A percentile compares a stretch with the other conserved stretches of the same genome.
Evolutionary conservation across 306 rosid genomes (phyloP).

Genomic region (Spatholobus suberectus): DNA sequence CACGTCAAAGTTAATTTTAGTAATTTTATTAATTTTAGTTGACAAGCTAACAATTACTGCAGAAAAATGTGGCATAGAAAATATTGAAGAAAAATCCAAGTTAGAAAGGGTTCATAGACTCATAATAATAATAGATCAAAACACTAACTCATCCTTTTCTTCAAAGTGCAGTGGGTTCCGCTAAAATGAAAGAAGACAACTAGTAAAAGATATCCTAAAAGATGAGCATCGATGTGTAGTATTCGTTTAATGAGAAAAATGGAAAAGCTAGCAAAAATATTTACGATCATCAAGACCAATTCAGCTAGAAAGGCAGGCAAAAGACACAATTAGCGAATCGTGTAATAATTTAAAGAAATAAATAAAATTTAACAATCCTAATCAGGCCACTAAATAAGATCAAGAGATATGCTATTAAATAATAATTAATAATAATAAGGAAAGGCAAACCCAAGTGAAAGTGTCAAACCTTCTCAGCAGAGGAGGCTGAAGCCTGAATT

Average conservation of each 20-base stretch:
- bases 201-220: conserved; percentile 13
- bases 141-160: conserved; percentile 14
- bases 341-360: conserved; percentile 1
- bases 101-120: conserved; percentile 2
- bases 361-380: conserved; percentile 4
- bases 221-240: conserved; percentile 31
- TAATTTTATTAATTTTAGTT: not conserved
- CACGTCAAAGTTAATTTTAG: not conserved
- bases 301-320: conserved; percentile 34
- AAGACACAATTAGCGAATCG: conserved; percentile 29
- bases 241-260: conserved; percentile 27
- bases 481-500: conserved; percentile 75
- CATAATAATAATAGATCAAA: conserved; percentile 18
- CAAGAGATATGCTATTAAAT: not conserved
- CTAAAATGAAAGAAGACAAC: conserved; percentile 16
- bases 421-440: not conserved
- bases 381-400: conserved; percentile 31
- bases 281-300: conserved; percentile 22
- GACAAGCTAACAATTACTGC: not conserved
- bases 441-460: conserved; percentile 4
- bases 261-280: conserved; percentile 29
- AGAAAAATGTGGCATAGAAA: conserved; percentile 15
- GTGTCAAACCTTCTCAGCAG: conserved; percentile 70
- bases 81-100: conserved; percentile 24
- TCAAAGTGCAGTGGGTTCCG: conserved; percentile 28